These are phyloP conservation scores for Luffa aegyptiaca DNA, from an alignment of 306 rosid genomes.

Conservation along the genomic window DNA sequence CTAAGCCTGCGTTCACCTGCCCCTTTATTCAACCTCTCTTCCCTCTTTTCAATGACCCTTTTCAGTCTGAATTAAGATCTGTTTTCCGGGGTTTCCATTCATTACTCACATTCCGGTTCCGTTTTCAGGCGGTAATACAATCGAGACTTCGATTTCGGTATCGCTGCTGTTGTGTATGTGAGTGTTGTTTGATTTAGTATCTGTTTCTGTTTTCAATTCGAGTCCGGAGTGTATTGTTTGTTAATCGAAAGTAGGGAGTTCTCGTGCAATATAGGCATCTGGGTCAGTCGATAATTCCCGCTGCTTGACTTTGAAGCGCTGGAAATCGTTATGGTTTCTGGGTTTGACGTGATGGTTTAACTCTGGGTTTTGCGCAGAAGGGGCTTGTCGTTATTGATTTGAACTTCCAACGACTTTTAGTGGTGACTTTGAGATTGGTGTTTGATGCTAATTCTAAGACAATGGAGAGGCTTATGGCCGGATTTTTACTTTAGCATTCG, in stretches of 20 bases:
- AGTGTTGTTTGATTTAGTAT: conserved; percentile 16
- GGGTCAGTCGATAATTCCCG: conserved; percentile 23
- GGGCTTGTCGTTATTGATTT: conserved; percentile 20
- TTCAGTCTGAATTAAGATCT: conserved; percentile 32
- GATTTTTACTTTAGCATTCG: conserved; percentile 40
- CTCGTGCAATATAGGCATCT: conserved; percentile 36
- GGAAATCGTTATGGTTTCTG: conserved; percentile 27
- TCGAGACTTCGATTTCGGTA: conserved; percentile 24
- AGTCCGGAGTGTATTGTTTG: conserved; percentile 16
- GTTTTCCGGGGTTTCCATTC: conserved; percentile 19
- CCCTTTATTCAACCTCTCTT: conserved; percentile 18
- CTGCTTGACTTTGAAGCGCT: conserved; percentile 31
- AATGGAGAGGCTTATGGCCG: conserved; percentile 58
- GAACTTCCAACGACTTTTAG: conserved; percentile 15
- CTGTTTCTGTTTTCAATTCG: conserved; percentile 16
- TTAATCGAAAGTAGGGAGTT: conserved; percentile 17
- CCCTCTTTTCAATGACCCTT: conserved; percentile 13
- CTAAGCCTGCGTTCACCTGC: conserved; percentile 29
- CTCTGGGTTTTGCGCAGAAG: conserved; percentile 8
- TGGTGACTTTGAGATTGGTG: conserved; percentile 24
- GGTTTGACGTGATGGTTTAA: conserved; percentile 23
- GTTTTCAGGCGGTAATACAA: conserved; percentile 24
- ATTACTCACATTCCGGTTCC: conserved; percentile 19
- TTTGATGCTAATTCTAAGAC: conserved; percentile 60
- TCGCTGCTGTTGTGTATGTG: conserved; percentile 14